Evolutionary conservation across 345 rosid species (phyloP).

Genomic region (Populus davidiana): DNA sequence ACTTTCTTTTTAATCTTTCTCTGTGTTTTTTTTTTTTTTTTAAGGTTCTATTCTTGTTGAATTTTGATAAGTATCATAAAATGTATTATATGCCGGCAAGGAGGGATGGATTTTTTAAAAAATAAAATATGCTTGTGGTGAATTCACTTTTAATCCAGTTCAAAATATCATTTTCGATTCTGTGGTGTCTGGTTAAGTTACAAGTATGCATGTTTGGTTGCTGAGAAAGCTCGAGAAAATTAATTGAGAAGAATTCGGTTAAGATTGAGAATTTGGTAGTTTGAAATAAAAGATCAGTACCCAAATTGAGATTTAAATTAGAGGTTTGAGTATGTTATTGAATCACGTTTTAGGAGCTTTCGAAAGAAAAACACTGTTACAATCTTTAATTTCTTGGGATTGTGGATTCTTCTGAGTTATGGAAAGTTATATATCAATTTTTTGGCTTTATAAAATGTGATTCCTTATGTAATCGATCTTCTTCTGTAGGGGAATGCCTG

Average conservation of each 20-base stretch:
- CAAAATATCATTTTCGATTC: background rate
- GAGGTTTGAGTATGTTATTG: too few species aligned
- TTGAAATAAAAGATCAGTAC: background rate
- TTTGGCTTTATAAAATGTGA: background rate
- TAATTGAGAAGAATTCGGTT: background rate
- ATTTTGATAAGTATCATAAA: too few species aligned
- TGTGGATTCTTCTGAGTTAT: too few species aligned
- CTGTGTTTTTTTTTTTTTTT: background rate
- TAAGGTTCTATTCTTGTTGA: background rate
- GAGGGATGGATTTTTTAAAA: too few species aligned
- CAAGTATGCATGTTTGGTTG: background rate
- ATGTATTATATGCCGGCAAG: too few species aligned
- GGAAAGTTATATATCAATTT: too few species aligned
- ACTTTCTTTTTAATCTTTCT: background rate
- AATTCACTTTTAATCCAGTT: background rate
- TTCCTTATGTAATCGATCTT: background rate
- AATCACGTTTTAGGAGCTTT: too few species aligned
- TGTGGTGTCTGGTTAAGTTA: background rate
- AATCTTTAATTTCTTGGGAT: too few species aligned
- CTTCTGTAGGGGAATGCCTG: slow-evolving; percentile 31
- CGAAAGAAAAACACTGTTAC: too few species aligned
- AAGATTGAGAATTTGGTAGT: background rate
- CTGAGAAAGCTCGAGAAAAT: background rate
- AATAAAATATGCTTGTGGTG: background rate
- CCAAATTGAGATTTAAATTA: too few species aligned